Percentiles rank a stretch among this genome's conserved stretches.
Conservation (phyloP, 495 filamentous ascomycete species). For the Mytilinidion resinicola region DNA sequence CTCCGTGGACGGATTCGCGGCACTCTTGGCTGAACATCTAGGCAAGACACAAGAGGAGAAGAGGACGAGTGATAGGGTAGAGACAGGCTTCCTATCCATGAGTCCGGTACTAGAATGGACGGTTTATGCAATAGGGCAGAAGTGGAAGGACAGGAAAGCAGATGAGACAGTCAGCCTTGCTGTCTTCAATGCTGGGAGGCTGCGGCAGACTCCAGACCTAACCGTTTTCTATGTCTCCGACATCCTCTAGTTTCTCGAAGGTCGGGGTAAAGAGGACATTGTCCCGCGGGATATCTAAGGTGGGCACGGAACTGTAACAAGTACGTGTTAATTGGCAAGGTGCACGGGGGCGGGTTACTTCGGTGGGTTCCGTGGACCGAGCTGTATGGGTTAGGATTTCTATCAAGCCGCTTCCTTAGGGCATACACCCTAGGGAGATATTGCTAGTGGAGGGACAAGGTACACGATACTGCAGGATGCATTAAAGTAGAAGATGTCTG, state of each 20-base stretch:
- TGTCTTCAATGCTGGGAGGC: background rate
- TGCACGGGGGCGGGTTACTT: background rate
- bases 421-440: too few relatives aligned
- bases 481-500: background rate
- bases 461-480: too few relatives aligned
- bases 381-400: background rate
- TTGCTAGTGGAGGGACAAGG: background rate
- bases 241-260: background rate
- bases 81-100: background rate
- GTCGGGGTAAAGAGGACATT: background rate
- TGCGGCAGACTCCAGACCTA: background rate
- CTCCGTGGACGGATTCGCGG: background rate
- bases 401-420: background rate
- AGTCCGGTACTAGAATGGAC: background rate
- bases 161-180: background rate
- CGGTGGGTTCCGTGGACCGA: background rate
- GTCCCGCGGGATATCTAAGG: background rate
- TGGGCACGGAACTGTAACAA: background rate
- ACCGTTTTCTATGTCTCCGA: background rate
- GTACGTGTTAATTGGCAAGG: background rate
- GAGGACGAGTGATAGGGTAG: background rate
- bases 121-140: background rate
- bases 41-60: background rate
- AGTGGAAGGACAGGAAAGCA: background rate
- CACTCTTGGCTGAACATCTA: background rate